These are phyloP conservation scores for Oldenlandia corymbosa DNA, from an alignment of 257 asterid genomes.

Conservation along the genomic window DNA sequence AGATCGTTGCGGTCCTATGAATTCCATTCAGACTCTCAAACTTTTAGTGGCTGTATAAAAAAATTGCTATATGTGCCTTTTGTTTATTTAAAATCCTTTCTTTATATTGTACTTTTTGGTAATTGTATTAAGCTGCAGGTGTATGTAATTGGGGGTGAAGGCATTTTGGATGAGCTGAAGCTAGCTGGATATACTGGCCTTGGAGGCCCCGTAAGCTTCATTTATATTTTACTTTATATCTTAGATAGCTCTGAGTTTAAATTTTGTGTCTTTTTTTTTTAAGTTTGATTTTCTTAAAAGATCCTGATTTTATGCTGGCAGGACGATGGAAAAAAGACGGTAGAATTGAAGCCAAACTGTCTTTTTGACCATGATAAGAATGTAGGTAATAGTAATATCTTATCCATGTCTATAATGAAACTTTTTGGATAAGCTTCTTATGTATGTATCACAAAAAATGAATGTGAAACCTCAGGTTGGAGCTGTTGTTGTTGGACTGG, in stretches of 20 bases:
- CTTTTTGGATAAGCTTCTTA: neutral
- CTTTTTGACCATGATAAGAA: constrained; percentile 69
- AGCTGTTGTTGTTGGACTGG: constrained; percentile 95
- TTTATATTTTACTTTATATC: constrained; percentile 3
- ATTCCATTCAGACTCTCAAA: neutral
- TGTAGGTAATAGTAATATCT: constrained; percentile 36
- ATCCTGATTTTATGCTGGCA: constrained; percentile 23
- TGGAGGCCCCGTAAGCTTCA: constrained; percentile 84
- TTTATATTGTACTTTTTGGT: neutral
- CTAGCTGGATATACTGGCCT: constrained; percentile 73
- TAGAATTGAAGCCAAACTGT: constrained; percentile 45
- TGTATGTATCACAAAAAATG: constrained; percentile 15
- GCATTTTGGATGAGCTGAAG: constrained; percentile 74
- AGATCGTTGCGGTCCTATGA: neutral
- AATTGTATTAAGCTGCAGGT: constrained; percentile 40
- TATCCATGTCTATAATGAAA: constrained; percentile 13
- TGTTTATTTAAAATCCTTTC: neutral
- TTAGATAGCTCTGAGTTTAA: neutral
- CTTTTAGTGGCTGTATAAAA: neutral
- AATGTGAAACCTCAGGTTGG: constrained; percentile 60
- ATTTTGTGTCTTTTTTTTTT: neutral
- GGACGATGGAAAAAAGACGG: constrained; percentile 78
- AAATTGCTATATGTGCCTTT: no score
- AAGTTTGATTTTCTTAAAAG: neutral
- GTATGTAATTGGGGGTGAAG: constrained; percentile 90